phyloP scores from a whole-genome alignment of 2,329 filamentous ascomycete genomes.

The Geosmithia morbida region DNA sequence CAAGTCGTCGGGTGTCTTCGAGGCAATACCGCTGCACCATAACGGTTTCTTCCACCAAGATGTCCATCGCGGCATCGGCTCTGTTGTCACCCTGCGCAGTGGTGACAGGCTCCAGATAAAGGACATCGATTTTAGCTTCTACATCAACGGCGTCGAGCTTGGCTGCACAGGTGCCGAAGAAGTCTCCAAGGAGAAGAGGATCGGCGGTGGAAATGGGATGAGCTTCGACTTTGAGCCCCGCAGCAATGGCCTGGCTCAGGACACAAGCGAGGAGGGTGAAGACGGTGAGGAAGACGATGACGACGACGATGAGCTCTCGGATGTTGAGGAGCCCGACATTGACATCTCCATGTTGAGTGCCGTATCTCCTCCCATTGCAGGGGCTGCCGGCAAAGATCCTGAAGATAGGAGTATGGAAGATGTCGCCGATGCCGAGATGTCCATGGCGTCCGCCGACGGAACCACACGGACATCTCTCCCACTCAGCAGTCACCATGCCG shows the following conservation, averaged over 20 bases:
- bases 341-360: not conserved
- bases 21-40: constrained; percentile 43
- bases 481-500: not conserved
- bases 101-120: constrained; percentile 59
- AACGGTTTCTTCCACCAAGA: constrained; percentile 61
- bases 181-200: constrained; percentile 34
- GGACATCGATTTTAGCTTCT: constrained; percentile 52
- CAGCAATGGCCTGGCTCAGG: constrained; percentile 38
- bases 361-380: not conserved
- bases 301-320: constrained; percentile 5
- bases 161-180: constrained; percentile 45
- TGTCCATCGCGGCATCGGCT: constrained; percentile 19
- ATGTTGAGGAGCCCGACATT: constrained; percentile 4
- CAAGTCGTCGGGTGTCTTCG: constrained; percentile 44
- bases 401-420: constrained; percentile 9
- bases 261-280: constrained; percentile 31
- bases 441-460: not conserved
- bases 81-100: constrained; percentile 45
- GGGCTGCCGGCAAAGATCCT: constrained; percentile 4
- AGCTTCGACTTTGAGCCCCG: constrained; percentile 57
- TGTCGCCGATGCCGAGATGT: constrained; percentile 4
- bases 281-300: constrained; percentile 6
- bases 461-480: not conserved
- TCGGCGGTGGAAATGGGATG: constrained; percentile 51
- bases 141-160: constrained; percentile 47